phyloP scores from a whole-genome alignment of 2,329 filamentous ascomycete genomes.

The Metarhizium humberi region DNA sequence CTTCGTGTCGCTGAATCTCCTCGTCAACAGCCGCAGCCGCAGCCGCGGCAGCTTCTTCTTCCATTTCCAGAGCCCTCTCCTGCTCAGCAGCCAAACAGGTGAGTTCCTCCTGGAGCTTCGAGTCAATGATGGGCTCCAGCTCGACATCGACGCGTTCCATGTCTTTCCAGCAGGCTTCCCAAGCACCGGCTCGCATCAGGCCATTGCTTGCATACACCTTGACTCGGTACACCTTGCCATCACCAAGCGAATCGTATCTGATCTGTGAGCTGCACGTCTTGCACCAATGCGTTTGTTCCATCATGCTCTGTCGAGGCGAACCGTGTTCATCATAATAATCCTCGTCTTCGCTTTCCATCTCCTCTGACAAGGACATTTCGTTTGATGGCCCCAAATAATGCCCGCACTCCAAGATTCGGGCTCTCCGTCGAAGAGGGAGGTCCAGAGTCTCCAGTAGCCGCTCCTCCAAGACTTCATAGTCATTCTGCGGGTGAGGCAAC shows the following conservation, averaged over 20 bases:
- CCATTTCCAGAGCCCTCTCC: constrained; percentile 28
- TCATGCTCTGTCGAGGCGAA: constrained; percentile 12
- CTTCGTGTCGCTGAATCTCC: constrained; percentile 16
- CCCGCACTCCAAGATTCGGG: constrained; percentile 64
- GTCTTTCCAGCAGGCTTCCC: constrained; percentile 89
- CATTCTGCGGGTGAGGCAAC: constrained; percentile 68
- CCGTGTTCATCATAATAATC: constrained; percentile 26
- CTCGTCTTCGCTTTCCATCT: constrained; percentile 38
- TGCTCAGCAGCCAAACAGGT: constrained; percentile 41
- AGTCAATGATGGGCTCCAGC: constrained; percentile 63
- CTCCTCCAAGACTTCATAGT: constrained; percentile 74
- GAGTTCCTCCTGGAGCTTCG: constrained; percentile 48
- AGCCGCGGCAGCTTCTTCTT: constrained; percentile 18
- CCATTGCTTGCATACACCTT: constrained; percentile 94
- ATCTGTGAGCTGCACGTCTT: constrained; percentile 46
- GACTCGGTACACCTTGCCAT: constrained; percentile 58
- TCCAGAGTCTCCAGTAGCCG: constrained; percentile 66
- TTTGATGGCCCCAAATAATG: constrained; percentile 62
- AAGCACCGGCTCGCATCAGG: constrained; percentile 82
- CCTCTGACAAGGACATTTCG: constrained; percentile 30
- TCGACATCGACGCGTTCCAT: constrained; percentile 99
- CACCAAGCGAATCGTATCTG: constrained; percentile 41
- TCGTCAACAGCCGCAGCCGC: constrained; percentile 7
- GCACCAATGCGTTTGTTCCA: constrained; percentile 44
- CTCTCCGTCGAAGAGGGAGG: constrained; percentile 53